Base-by-base conservation (phyloP, 1,139 yeast genomes). In the Lodderomyces metapsilosis region DNA sequence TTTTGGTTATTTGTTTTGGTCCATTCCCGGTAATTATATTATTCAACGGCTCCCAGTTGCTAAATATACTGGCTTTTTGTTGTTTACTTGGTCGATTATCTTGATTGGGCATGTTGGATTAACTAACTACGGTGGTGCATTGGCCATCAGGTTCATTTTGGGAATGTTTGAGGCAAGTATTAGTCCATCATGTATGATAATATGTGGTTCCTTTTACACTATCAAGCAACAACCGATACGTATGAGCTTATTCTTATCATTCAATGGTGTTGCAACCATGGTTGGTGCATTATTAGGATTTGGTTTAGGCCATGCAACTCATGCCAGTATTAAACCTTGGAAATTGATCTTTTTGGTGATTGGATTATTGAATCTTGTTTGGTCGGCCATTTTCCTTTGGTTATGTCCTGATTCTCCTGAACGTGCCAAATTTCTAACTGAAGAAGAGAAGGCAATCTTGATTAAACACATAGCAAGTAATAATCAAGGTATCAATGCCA, bases 31-130 rank as follows among this genome's bases (percentile, higher is more conserved):
- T 15, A 71, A 75, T 44, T 71, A 66, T 50, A 53, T 79, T 18
- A 58, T 81, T 34, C 81, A 81, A 54, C 67, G 65, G 46, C 67
- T 66, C 39, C 84, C 84, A 2, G 65, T 80, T 13, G 80, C 79
- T 1, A 80, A 76, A 52, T 68, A 70, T 38, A 61, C 78, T 25
- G 74, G 78, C 5, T 45, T 55, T 3, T 67, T 68, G 48, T 63
- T 80, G 37, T 52, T 74, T 6, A 44, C 65, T 2, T 80, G 86
- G 85, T 79, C 82, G 1, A 52, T 70, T 6, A 62, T 76, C 4
- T 58, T 79, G 34, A 64, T 75, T 28, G 74, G 74, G 17, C 81
- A 75, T 50, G 66, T 78, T 20, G 78, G 78, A 2, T 56, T 58
- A 20, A 52, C 32, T 5, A 58, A 61, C 46, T 78, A 76, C 50